A percentile compares a stretch with the other conserved stretches of the same genome.
Conservation (phyloP, 495 filamentous ascomycete species). For the Trichoderma parareesei region DNA sequence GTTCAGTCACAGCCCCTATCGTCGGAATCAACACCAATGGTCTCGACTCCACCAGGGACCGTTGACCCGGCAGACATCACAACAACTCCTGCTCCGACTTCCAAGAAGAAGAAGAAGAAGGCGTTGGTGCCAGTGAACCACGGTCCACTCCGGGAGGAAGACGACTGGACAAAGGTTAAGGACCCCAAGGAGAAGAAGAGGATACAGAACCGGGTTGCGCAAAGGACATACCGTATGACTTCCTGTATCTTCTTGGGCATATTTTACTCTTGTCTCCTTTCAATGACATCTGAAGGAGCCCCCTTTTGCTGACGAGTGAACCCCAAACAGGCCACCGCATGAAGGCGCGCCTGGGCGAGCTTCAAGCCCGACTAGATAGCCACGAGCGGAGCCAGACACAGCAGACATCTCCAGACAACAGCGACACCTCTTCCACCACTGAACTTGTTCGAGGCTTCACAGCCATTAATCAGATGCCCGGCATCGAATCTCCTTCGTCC, state of each 20-base stretch:
- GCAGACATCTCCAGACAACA: background rate
- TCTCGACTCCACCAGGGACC: background rate
- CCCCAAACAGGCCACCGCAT: constrained; percentile 4
- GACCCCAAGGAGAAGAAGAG: constrained; percentile 13
- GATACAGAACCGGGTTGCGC: constrained; percentile 12
- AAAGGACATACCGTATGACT: constrained; percentile 10
- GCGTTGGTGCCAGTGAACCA: background rate
- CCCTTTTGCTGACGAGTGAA: background rate
- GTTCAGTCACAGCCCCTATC: background rate
- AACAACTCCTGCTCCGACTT: background rate
- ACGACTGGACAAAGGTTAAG: constrained; percentile 12
- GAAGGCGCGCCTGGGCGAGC: constrained; percentile 12
- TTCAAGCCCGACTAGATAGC: constrained; percentile 10
- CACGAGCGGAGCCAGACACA: background rate
- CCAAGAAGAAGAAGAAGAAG: background rate
- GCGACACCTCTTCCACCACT: background rate
- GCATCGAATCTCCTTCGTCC: background rate
- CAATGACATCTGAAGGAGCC: background rate
- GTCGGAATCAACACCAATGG: background rate
- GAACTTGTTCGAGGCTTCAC: background rate
- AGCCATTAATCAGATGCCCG: constrained; percentile 1
- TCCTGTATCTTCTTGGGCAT: background rate
- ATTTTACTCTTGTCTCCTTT: background rate
- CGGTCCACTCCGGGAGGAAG: background rate
- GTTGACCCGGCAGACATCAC: constrained; percentile 3